These are phyloP conservation scores for Fusarium torreyae DNA, from an alignment of 2,329 filamentous ascomycete species.

Conservation along the genomic window DNA sequence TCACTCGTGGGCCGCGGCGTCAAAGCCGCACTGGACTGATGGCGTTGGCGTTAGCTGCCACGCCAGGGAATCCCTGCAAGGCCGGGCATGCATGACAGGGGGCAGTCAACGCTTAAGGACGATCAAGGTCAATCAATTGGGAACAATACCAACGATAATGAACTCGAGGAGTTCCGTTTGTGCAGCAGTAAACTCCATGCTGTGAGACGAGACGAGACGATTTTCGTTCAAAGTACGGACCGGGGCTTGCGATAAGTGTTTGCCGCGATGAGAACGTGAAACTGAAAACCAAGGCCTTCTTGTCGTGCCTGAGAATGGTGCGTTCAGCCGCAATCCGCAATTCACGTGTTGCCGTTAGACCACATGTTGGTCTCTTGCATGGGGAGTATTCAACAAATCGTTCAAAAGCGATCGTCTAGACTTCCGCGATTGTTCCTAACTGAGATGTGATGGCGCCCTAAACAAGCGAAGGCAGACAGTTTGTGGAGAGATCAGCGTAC, in stretches of 20 bases:
- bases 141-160: conserved; percentile 37
- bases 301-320: conserved; percentile 25
- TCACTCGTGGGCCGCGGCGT: conserved; percentile 20
- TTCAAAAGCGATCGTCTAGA: conserved; percentile 27
- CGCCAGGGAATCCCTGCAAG: conserved; percentile 34
- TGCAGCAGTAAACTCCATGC: neutral
- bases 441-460: conserved; percentile 40
- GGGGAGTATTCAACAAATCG: conserved; percentile 11
- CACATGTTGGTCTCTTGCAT: conserved; percentile 24
- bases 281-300: conserved; percentile 2
- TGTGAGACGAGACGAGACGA: neutral
- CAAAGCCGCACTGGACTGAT: conserved; percentile 7
- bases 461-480: conserved; percentile 18
- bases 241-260: neutral
- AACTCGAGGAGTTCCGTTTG: conserved; percentile 13
- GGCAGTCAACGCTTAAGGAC: conserved; percentile 14
- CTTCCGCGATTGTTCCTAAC: conserved; percentile 40
- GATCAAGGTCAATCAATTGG: conserved; percentile 7
- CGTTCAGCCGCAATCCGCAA: conserved; percentile 23
- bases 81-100: conserved; percentile 22
- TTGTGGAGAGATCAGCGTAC: conserved; percentile 35
- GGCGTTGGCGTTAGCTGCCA: conserved; percentile 34
- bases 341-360: conserved; percentile 43
- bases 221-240: neutral
- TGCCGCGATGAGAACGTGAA: neutral